These are phyloP conservation scores for Cicer pinnatifidum DNA, from an alignment of 306 rosid genomes.

Conservation along the genomic window DNA sequence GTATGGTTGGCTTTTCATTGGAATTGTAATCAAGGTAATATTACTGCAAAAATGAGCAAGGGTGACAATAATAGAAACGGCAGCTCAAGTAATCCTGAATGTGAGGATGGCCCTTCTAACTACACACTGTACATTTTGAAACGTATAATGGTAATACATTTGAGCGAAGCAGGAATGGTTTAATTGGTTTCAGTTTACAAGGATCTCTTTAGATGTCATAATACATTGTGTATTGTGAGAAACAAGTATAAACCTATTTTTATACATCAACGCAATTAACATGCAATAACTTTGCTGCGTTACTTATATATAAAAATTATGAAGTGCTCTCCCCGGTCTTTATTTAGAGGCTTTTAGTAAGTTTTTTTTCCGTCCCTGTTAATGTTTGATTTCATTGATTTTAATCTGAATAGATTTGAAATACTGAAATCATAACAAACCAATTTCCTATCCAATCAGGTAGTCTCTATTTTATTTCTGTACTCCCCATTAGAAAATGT, in stretches of 20 bases:
- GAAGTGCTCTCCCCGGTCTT: background rate
- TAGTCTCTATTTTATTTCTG: too few relatives aligned
- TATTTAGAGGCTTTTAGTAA: background rate
- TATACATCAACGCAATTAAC: constrained; percentile 26
- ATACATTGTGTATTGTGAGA: constrained; percentile 10
- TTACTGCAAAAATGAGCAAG: constrained; percentile 49
- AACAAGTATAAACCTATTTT: constrained; percentile 14
- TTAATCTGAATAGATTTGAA: constrained; percentile 19
- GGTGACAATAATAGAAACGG: constrained; percentile 46
- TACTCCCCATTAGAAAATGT: too few relatives aligned
- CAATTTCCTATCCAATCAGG: too few relatives aligned
- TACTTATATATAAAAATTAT: constrained; percentile 16
- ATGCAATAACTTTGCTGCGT: constrained; percentile 10
- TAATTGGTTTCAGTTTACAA: constrained; percentile 37
- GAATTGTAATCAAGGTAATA: constrained; percentile 69
- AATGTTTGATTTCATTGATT: constrained; percentile 6
- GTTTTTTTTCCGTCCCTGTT: background rate
- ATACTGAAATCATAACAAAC: background rate
- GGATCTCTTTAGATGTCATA: constrained; percentile 38
- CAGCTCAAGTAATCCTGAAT: constrained; percentile 56
- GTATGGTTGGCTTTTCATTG: constrained; percentile 96
- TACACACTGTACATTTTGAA: constrained; percentile 80
- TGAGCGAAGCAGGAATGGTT: constrained; percentile 34
- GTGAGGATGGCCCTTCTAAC: constrained; percentile 58
- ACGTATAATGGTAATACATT: constrained; percentile 82